phyloP scores from a whole-genome alignment of 768 basidiomycete genomes.

The button mushroom (Agaricus bisporus) region DNA sequence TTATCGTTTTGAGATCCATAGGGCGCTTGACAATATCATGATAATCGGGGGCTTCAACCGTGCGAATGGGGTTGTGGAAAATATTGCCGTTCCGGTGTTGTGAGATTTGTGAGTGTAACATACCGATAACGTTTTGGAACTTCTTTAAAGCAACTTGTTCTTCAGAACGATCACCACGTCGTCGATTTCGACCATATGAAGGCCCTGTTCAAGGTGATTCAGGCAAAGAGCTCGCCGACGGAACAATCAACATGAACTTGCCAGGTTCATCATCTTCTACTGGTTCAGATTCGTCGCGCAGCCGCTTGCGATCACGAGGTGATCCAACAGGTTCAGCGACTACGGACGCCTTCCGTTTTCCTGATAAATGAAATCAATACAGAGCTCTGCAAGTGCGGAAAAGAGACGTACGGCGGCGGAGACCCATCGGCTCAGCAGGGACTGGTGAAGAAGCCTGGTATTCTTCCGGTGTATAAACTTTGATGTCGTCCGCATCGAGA shows the following conservation, averaged over 20 bases:
- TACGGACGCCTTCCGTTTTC: constrained; percentile 61
- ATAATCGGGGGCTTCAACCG: constrained; percentile 86
- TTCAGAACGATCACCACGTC: constrained; percentile 30
- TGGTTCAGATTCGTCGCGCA: constrained; percentile 64
- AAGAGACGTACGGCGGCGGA: constrained; percentile 26
- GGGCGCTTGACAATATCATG: constrained; percentile 90
- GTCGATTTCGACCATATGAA: constrained; percentile 1
- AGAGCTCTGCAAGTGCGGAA: not conserved
- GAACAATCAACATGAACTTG: constrained; percentile 14
- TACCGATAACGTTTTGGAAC: constrained; percentile 76
- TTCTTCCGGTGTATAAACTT: constrained; percentile 26
- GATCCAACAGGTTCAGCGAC: constrained; percentile 36
- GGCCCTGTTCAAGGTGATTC: constrained; percentile 1
- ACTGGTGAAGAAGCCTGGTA: constrained; percentile 25
- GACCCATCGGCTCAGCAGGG: constrained; percentile 15
- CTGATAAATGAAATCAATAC: constrained; percentile 22
- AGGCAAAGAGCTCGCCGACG: constrained; percentile 7
- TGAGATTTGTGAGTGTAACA: constrained; percentile 78
- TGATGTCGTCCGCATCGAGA: constrained; percentile 20
- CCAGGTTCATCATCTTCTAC: constrained; percentile 61
- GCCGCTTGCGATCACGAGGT: constrained; percentile 48
- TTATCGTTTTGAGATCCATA: constrained; percentile 93
- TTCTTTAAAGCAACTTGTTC: constrained; percentile 56
- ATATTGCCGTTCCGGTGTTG: constrained; percentile 86
- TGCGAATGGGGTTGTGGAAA: constrained; percentile 86